Percentiles rank a stretch among this genome's conserved stretches.
These are phyloP conservation scores for Acer negundo DNA, from an alignment of 345 rosid species.

Conservation along the genomic window DNA sequence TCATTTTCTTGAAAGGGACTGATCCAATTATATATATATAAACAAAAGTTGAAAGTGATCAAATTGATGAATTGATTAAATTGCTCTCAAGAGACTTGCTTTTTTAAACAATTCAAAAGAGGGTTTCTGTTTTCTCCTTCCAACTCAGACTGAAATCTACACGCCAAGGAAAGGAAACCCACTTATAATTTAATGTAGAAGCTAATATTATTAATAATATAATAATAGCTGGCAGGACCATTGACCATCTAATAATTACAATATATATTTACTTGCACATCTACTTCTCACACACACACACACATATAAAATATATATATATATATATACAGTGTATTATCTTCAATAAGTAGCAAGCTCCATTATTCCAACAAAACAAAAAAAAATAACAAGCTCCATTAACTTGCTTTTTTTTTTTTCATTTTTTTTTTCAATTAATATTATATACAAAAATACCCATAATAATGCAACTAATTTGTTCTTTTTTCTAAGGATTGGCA, in stretches of 20 bases:
- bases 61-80: slow-evolving; percentile 11
- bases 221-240: slow-evolving; percentile 42
- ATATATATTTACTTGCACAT: slow-evolving; percentile 7
- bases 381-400: too few relatives aligned
- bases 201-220: not conserved
- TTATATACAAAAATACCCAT: not conserved
- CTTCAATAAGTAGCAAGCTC: too few relatives aligned
- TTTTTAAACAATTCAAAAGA: slow-evolving; percentile 18
- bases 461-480: not conserved
- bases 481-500: too few relatives aligned
- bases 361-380: too few relatives aligned
- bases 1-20: slow-evolving; percentile 8
- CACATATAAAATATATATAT: too few relatives aligned
- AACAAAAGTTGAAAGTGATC: not conserved
- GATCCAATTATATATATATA: slow-evolving; percentile 8
- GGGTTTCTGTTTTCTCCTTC: slow-evolving; percentile 18
- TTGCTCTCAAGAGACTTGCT: slow-evolving; percentile 6
- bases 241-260: slow-evolving; percentile 48
- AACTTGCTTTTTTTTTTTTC: too few relatives aligned
- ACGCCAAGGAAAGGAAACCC: slow-evolving; percentile 74
- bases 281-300: slow-evolving; percentile 6
- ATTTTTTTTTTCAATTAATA: too few relatives aligned
- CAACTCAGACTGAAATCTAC: slow-evolving; percentile 44
- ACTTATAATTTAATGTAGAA: not conserved
- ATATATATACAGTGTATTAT: not conserved